phyloP scores from a whole-genome alignment of 176 grass and related monocot genomes.

The Phragmites australis region DNA sequence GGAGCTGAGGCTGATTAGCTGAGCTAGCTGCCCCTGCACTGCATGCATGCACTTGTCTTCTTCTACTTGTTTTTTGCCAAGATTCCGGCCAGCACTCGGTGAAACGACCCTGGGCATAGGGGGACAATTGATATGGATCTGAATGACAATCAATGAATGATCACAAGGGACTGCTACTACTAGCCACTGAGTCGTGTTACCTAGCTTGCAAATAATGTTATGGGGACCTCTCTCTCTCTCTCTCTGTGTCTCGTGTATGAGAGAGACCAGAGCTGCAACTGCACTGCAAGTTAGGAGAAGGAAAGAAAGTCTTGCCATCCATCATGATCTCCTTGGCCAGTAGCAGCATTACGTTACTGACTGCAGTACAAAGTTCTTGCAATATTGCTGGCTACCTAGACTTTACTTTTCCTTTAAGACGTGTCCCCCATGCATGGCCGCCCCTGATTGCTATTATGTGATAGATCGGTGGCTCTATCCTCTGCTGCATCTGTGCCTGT shows the following conservation, averaged over 20 bases:
- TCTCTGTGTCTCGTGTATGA: neutral
- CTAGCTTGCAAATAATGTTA: constrained; percentile 1
- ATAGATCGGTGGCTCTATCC: constrained; percentile 15
- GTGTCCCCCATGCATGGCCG: constrained; percentile 13
- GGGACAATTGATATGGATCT: constrained; percentile 65
- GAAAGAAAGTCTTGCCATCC: constrained; percentile 38
- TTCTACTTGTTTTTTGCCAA: constrained; percentile 53
- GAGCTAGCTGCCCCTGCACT: neutral
- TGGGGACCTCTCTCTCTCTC: neutral
- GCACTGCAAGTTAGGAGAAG: neutral
- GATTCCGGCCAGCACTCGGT: constrained; percentile 40
- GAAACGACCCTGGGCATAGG: constrained; percentile 8
- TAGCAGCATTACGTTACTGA: neutral
- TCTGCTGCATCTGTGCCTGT: neutral
- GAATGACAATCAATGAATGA: constrained; percentile 36
- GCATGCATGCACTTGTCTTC: constrained; percentile 13
- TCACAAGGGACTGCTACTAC: constrained; percentile 9
- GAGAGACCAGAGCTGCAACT: neutral
- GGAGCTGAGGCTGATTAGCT: neutral
- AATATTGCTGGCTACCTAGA: neutral
- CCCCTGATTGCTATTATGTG: neutral
- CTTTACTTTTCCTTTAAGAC: constrained; percentile 44
- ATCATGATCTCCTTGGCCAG: constrained; percentile 37
- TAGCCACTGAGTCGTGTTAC: neutral
- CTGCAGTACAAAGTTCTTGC: constrained; percentile 31